Percentiles rank a stretch among this genome's conserved stretches.
These are phyloP conservation scores for Acanthamoeba sp. DNA, from an alignment of 208 protist species.

Conservation along the genomic window DNA sequence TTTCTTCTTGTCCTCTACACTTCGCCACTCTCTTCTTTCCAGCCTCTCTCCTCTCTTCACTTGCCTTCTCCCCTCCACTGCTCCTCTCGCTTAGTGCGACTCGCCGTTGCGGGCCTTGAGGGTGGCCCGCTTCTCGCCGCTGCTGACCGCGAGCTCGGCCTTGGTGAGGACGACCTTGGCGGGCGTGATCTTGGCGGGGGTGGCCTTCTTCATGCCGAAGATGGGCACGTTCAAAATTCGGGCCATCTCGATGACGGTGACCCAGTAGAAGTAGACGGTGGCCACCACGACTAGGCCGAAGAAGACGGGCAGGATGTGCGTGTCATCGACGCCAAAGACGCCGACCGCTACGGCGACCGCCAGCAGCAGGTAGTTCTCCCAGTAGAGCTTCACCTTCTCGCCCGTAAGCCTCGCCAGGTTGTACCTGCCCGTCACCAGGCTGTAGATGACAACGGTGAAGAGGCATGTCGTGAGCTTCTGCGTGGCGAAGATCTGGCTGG, in stretches of 20 bases:
- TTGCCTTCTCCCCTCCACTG: background rate
- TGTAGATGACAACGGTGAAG: conserved; percentile 24
- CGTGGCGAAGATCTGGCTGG: background rate
- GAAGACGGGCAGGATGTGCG: background rate
- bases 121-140: background rate
- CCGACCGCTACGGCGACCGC: background rate
- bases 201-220: conserved; percentile 28
- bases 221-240: conserved; percentile 29
- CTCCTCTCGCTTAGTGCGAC: background rate
- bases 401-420: conserved; percentile 6
- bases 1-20: background rate
- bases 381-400: background rate
- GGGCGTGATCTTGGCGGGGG: background rate
- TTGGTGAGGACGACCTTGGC: conserved; percentile 3
- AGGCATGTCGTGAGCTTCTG: conserved; percentile 12
- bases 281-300: background rate
- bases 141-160: background rate
- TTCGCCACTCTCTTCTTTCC: background rate
- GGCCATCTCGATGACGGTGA: conserved; percentile 8
- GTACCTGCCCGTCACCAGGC: background rate
- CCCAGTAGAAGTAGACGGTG: conserved; percentile 12
- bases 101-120: background rate
- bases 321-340: background rate
- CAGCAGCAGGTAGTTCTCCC: background rate
- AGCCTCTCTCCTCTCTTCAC: background rate